These are phyloP conservation scores for Leptodermis oblonga DNA, from an alignment of 257 asterid species.

Conservation along the genomic window DNA sequence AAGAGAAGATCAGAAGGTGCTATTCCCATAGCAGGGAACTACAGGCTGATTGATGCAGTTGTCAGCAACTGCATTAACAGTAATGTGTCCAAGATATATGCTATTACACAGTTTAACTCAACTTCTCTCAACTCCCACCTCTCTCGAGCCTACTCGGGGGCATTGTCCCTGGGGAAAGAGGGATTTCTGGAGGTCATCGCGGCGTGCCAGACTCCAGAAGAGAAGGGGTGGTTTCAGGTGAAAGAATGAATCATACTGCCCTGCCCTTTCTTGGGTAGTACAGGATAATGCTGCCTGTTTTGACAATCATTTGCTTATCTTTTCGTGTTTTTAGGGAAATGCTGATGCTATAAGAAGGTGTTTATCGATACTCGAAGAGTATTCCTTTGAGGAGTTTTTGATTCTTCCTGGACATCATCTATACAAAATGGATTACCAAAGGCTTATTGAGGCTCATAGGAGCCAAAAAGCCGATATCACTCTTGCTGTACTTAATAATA, in stretches of 20 bases:
- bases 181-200: slow-evolving; percentile 83
- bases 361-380: slow-evolving; percentile 71
- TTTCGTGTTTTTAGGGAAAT: slow-evolving; percentile 46
- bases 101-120: slow-evolving; percentile 83
- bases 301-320: not conserved
- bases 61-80: slow-evolving; percentile 94
- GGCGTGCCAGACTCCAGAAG: slow-evolving; percentile 76
- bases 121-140: slow-evolving; percentile 88
- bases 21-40: slow-evolving; percentile 83
- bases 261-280: not conserved
- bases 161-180: slow-evolving; percentile 42
- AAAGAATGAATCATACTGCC: not conserved
- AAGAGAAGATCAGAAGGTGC: slow-evolving; percentile 80
- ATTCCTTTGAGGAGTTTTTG: slow-evolving; percentile 49
- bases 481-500: slow-evolving; percentile 37
- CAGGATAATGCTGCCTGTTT: too few relatives aligned
- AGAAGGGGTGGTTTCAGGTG: slow-evolving; percentile 80
- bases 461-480: slow-evolving; percentile 49
- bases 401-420: slow-evolving; percentile 90
- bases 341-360: slow-evolving; percentile 89
- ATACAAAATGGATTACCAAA: slow-evolving; percentile 76
- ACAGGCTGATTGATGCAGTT: slow-evolving; percentile 73
- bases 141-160: slow-evolving; percentile 67
- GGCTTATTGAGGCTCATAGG: slow-evolving; percentile 50
- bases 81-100: slow-evolving; percentile 68